These are phyloP conservation scores for Yamadazyma epiphylla DNA, from an alignment of 1,139 yeast species.

Conservation along the genomic window DNA sequence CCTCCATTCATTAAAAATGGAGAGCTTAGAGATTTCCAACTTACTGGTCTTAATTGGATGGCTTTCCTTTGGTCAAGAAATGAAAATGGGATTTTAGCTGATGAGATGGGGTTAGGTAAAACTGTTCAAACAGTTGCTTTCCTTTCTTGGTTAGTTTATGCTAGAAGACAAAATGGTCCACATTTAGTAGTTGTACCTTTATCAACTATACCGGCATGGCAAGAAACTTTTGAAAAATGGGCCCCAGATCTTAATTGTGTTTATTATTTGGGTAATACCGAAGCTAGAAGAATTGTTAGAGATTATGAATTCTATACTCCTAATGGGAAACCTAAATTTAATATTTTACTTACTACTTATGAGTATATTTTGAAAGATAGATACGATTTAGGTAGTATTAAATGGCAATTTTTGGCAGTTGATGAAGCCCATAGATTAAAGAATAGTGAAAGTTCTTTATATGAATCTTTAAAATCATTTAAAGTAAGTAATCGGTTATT, in stretches of 20 bases:
- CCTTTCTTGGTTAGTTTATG: constrained; percentile 88
- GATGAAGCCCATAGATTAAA: constrained; percentile 98
- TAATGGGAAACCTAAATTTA: constrained; percentile 75
- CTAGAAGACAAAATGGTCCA: constrained; percentile 95
- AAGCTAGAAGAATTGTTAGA: constrained; percentile 76
- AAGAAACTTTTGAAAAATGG: constrained; percentile 97
- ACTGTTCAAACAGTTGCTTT: constrained; percentile 97
- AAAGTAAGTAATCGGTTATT: constrained; percentile 79
- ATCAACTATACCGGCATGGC: constrained; percentile 98
- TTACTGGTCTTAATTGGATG: constrained; percentile 99
- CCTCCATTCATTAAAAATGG: constrained; percentile 91
- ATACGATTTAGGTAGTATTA: constrained; percentile 70
- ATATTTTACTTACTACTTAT: constrained; percentile 85
- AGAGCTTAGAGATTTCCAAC: constrained; percentile 91
- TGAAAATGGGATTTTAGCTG: constrained; percentile 96
- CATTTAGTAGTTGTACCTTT: constrained; percentile 94
- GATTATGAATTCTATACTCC: constrained; percentile 74
- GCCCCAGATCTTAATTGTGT: constrained; percentile 93
- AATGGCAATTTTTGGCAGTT: constrained; percentile 96
- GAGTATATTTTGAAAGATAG: constrained; percentile 93
- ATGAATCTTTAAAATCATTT: constrained; percentile 81
- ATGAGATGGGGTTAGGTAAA: constrained; percentile 98
- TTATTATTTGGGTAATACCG: constrained; percentile 88
- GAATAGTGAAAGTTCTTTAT: constrained; percentile 88
- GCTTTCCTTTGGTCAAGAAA: constrained; percentile 97